A percentile compares a stretch with the other conserved stretches of the same genome.
phyloP scores from a whole-genome alignment of 257 asterid genomes.

The Nicotiana attenuata region DNA sequence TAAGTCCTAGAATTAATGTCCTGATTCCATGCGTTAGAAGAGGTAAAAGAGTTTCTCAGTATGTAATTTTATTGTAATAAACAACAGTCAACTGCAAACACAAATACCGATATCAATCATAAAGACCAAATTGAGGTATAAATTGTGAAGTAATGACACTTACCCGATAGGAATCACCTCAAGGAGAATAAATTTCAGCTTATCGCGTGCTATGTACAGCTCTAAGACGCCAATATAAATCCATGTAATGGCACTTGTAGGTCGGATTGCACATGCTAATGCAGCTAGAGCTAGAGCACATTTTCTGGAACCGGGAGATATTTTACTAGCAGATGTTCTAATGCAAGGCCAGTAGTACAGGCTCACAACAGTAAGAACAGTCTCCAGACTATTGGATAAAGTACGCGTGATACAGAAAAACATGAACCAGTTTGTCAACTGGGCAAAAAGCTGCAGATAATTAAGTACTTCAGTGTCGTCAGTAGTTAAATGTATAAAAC shows the following conservation, averaged over 20 bases:
- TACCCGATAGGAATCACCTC: constrained; percentile 86
- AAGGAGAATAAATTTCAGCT: constrained; percentile 51
- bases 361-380: constrained; percentile 79
- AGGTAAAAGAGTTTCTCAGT: constrained; percentile 12
- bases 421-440: constrained; percentile 91
- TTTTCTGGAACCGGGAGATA: constrained; percentile 48
- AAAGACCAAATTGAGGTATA: background rate
- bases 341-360: constrained; percentile 93
- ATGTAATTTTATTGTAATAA: background rate
- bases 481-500: background rate
- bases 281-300: constrained; percentile 72
- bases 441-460: constrained; percentile 67
- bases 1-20: constrained; percentile 62
- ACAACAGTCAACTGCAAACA: constrained; percentile 3
- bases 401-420: constrained; percentile 91
- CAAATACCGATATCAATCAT: background rate
- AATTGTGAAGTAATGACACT: constrained; percentile 19
- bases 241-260: constrained; percentile 96
- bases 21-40: constrained; percentile 43
- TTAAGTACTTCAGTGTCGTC: constrained; percentile 40
- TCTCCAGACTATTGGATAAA: constrained; percentile 80
- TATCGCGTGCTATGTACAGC: constrained; percentile 42
- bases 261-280: constrained; percentile 83
- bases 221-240: constrained; percentile 71
- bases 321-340: constrained; percentile 35